These are phyloP conservation scores for Panicum miliaceum DNA, from an alignment of 176 grass and related monocot species.

Conservation along the genomic window DNA sequence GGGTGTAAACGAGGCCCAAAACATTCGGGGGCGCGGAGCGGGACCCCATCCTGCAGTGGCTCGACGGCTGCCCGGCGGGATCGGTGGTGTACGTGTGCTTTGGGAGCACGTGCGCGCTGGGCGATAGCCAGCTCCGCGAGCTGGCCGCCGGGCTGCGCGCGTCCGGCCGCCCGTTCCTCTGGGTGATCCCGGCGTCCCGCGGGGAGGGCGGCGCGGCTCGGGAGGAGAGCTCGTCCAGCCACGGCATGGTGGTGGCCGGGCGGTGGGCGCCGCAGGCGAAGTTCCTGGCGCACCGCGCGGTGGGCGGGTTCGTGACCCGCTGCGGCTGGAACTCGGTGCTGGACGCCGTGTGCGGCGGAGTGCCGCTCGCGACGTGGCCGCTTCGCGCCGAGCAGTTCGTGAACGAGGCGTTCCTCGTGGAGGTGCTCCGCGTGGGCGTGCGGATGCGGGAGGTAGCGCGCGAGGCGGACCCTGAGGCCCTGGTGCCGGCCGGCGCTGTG, in stretches of 20 bases:
- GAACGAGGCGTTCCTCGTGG: constrained; percentile 60
- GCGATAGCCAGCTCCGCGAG: constrained; percentile 37
- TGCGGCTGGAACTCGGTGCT: constrained; percentile 60
- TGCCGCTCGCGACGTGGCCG: constrained; percentile 58
- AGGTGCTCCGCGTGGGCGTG: constrained; percentile 47
- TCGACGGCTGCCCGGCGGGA: constrained; percentile 20
- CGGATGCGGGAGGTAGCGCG: constrained; percentile 28
- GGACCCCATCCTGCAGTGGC: constrained; percentile 52
- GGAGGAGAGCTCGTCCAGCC: constrained; percentile 27
- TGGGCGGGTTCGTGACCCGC: constrained; percentile 61
- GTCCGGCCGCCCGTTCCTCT: constrained; percentile 39
- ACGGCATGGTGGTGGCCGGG: constrained; percentile 53
- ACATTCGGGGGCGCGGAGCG: background rate
- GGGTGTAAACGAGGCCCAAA: too few species aligned
- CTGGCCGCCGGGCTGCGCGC: constrained; percentile 40
- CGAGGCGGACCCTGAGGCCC: constrained; percentile 7
- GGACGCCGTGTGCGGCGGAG: constrained; percentile 30
- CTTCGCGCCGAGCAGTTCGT: constrained; percentile 62
- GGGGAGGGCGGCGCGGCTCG: background rate
- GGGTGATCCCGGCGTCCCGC: constrained; percentile 26
- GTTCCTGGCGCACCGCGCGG: constrained; percentile 49
- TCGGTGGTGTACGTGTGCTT: constrained; percentile 72
- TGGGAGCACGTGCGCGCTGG: constrained; percentile 49
- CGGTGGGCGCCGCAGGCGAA: constrained; percentile 54
- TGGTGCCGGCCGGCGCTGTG: constrained; percentile 41